Evolutionary conservation across 2,329 filamentous ascomycete genomes (phyloP).

Genomic region (Fusarium illudens): DNA sequence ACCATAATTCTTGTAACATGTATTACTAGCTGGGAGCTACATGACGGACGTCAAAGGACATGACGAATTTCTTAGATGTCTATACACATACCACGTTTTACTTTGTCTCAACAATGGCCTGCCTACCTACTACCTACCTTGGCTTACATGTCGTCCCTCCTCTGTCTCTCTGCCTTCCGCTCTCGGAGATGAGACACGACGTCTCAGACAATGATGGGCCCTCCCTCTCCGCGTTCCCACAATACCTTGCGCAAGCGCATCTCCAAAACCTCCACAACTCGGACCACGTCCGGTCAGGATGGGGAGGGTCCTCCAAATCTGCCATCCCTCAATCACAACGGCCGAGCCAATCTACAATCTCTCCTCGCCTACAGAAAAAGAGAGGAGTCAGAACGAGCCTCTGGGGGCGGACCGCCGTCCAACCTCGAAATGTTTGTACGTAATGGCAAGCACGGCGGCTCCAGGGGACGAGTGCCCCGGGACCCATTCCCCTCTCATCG

Average conservation of each 20-base stretch:
- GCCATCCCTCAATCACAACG: background rate
- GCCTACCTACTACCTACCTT: background rate
- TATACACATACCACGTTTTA: conserved; percentile 1
- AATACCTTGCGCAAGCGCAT: background rate
- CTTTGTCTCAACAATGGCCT: background rate
- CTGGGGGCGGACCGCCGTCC: background rate
- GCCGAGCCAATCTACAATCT: background rate
- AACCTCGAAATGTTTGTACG: conserved; percentile 24
- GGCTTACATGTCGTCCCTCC: background rate
- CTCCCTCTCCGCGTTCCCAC: background rate
- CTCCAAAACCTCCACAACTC: background rate
- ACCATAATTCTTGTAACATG: background rate
- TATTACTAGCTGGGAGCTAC: background rate
- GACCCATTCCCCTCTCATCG: background rate
- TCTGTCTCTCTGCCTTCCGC: background rate
- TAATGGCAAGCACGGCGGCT: conserved; percentile 24
- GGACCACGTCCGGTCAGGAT: background rate
- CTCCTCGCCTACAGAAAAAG: background rate
- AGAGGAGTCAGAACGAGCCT: background rate
- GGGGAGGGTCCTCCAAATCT: background rate
- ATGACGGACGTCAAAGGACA: conserved; percentile 1
- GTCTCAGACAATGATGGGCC: background rate
- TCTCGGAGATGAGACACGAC: background rate
- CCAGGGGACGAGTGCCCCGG: conserved; percentile 24
- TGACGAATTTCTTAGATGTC: background rate